phyloP scores from a whole-genome alignment of 2,329 filamentous ascomycete species.

The Trichophyton equinum region DNA sequence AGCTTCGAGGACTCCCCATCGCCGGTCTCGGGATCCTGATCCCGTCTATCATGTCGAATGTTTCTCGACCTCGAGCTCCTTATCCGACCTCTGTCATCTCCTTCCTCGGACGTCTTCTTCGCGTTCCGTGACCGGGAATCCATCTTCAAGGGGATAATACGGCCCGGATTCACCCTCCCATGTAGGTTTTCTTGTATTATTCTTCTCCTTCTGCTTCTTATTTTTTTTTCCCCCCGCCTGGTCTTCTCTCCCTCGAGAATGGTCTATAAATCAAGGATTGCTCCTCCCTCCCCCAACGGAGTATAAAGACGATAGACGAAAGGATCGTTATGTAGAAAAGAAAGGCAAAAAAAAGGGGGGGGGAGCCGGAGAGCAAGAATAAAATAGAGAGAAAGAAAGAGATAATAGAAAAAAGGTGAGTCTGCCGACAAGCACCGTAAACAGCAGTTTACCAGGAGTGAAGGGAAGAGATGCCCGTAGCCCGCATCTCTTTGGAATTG shows the following conservation, averaged over 20 bases:
- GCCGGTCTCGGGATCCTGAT: neutral
- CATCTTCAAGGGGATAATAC: slow-evolving; percentile 6
- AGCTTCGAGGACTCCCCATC: slow-evolving; percentile 6
- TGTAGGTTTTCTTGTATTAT: neutral
- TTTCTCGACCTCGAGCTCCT: neutral
- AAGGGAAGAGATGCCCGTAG: neutral
- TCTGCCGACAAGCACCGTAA: neutral
- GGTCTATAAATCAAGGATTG: neutral
- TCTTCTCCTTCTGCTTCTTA: neutral
- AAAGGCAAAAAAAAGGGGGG: neutral
- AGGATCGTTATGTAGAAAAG: neutral
- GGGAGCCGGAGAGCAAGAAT: too few species aligned
- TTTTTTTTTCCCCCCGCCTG: neutral
- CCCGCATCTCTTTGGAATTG: slow-evolving; percentile 1
- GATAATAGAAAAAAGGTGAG: neutral
- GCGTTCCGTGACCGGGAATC: slow-evolving; percentile 3
- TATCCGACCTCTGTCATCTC: slow-evolving; percentile 9
- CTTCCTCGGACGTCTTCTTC: slow-evolving; percentile 9
- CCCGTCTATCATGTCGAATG: neutral
- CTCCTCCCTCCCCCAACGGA: neutral
- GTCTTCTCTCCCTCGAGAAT: neutral
- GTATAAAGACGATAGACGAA: neutral
- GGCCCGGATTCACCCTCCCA: neutral
- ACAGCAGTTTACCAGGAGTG: neutral
- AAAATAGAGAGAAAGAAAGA: neutral